phyloP scores from a whole-genome alignment of 495 filamentous ascomycete species.

The Terfezia claveryi region DNA sequence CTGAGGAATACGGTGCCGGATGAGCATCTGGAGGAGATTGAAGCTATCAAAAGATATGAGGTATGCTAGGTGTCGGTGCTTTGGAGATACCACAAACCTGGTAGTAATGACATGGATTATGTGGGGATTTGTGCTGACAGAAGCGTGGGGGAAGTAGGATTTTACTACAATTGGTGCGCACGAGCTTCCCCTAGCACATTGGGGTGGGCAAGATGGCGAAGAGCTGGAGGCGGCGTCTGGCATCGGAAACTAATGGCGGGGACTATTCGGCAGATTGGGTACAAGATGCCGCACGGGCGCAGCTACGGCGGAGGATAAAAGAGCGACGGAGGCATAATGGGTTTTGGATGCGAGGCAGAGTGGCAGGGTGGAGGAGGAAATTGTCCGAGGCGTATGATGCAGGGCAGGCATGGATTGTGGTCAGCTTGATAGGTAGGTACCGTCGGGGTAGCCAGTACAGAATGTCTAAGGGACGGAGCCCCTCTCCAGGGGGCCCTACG shows the following conservation, averaged over 20 bases:
- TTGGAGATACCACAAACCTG: conserved; percentile 18
- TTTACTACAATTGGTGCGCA: conserved; percentile 77
- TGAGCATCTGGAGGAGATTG: conserved; percentile 82
- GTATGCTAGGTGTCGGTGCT: conserved; percentile 20
- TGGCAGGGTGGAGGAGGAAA: conserved; percentile 59
- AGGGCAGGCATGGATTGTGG: conserved; percentile 93
- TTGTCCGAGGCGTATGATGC: conserved; percentile 81
- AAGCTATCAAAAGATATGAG: conserved; percentile 93
- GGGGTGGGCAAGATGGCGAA: neutral
- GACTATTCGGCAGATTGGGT: conserved; percentile 54
- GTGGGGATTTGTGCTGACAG: no score
- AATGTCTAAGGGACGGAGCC: neutral
- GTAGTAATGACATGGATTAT: no score
- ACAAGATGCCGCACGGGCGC: conserved; percentile 84
- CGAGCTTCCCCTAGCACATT: neutral
- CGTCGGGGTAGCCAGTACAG: neutral
- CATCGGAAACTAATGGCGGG: conserved; percentile 8
- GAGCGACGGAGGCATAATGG: conserved; percentile 49
- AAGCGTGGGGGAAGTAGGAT: conserved; percentile 21
- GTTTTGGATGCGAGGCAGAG: conserved; percentile 50
- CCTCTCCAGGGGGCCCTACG: neutral
- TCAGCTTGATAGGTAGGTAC: conserved; percentile 54
- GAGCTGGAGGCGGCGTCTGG: neutral
- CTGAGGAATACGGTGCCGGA: conserved; percentile 22
- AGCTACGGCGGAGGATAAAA: conserved; percentile 48